Conservation (phyloP, 345 rosid genomes). For the Salix brachista region DNA sequence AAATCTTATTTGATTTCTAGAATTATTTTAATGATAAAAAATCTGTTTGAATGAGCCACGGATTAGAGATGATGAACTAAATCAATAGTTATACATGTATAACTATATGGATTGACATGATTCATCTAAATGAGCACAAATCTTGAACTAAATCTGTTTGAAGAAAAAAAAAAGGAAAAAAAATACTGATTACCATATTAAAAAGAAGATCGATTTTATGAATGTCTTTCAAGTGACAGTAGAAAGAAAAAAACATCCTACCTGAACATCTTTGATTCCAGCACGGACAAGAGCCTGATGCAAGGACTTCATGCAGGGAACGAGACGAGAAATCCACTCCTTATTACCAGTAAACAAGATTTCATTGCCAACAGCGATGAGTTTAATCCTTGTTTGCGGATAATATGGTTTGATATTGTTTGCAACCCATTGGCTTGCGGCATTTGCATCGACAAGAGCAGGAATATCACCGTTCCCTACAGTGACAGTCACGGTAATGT, state of each 20-base stretch:
- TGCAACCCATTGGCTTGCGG: constrained; percentile 59
- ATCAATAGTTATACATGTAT: too few relatives aligned
- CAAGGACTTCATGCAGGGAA: constrained; percentile 64
- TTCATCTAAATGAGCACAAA: neutral
- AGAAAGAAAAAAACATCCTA: neutral
- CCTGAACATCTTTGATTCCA: constrained; percentile 62
- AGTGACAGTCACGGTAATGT: constrained; percentile 50
- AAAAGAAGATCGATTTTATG: neutral
- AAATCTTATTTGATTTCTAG: neutral
- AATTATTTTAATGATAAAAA: neutral
- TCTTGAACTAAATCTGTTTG: neutral
- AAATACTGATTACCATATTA: neutral
- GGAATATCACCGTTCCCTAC: constrained; percentile 59
- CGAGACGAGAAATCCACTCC: constrained; percentile 44
- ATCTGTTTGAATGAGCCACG: neutral
- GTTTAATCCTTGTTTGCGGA: constrained; percentile 62
- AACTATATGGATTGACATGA: too few relatives aligned
- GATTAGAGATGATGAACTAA: too few relatives aligned
- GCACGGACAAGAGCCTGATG: constrained; percentile 49
- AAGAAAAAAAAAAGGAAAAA: neutral
- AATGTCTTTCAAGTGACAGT: neutral
- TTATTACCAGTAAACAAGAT: constrained; percentile 39
- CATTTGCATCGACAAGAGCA: constrained; percentile 29
- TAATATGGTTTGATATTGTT: constrained; percentile 52
- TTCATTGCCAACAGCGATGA: constrained; percentile 70